Conservation (phyloP, 2,329 filamentous ascomycete species). For the Biscogniauxia mediterranea region DNA sequence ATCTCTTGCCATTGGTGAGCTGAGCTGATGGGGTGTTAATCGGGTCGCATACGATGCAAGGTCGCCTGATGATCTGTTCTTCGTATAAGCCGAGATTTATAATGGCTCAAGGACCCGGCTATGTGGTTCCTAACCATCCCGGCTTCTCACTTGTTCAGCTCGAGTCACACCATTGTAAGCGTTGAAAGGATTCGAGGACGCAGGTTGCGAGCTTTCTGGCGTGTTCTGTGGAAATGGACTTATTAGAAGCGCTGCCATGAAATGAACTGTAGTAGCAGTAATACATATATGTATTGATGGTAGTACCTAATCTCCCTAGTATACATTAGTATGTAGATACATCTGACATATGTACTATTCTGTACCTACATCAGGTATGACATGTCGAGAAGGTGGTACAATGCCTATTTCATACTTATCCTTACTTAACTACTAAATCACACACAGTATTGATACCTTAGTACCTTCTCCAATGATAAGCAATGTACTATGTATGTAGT, state of each 20-base stretch:
- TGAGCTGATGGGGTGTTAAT: no score
- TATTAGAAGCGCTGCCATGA: neutral
- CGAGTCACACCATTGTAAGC: neutral
- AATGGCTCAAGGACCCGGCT: neutral
- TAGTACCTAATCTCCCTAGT: no score
- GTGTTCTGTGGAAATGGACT: neutral
- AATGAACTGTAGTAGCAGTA: no score
- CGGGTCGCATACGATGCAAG: neutral
- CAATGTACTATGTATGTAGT: slow-evolving; percentile 1
- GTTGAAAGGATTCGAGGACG: neutral
- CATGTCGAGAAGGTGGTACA: neutral
- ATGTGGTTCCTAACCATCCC: neutral
- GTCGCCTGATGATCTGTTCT: neutral
- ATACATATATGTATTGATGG: no score
- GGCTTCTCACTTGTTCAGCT: neutral
- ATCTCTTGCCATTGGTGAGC: neutral
- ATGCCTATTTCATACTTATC: no score
- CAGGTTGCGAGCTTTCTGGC: neutral
- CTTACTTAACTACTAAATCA: no score
- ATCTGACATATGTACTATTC: no score
- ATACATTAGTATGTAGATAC: no score
- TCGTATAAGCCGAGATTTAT: neutral
- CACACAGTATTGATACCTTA: no score
- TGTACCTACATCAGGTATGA: no score
- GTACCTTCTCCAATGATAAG: no score